A percentile compares a stretch with the other conserved stretches of the same genome.
phyloP scores from a whole-genome alignment of 257 asterid genomes.

The Scutellaria minor region DNA sequence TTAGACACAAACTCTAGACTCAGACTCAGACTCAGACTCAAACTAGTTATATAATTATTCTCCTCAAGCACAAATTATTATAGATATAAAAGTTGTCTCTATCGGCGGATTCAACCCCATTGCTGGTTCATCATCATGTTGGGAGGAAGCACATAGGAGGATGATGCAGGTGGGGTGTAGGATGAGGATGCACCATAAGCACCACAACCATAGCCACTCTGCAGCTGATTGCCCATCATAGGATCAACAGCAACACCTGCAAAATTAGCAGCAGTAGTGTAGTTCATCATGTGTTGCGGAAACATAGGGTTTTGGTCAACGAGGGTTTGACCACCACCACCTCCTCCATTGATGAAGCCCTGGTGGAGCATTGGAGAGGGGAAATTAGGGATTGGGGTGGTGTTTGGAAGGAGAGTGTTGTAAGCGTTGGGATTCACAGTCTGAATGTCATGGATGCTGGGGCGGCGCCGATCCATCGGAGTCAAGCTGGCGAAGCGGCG shows the following conservation, averaged over 20 bases:
- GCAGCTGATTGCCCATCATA: background rate
- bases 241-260: background rate
- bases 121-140: background rate
- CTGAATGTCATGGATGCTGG: slow-evolving; percentile 55
- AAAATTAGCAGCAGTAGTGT: too few relatives aligned
- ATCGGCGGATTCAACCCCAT: background rate
- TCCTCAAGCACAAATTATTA: too few relatives aligned
- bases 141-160: background rate
- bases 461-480: slow-evolving; percentile 49
- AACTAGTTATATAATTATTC: background rate
- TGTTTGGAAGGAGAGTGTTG: background rate
- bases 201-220: background rate
- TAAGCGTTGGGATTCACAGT: slow-evolving; percentile 8
- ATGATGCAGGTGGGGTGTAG: background rate
- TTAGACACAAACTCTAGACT: too few relatives aligned
- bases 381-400: too few relatives aligned
- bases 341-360: background rate
- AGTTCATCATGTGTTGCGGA: background rate
- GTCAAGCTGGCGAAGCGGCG: slow-evolving; percentile 39
- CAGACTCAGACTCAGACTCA: too few relatives aligned
- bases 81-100: too few relatives aligned
- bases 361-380: too few relatives aligned
- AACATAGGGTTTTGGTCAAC: background rate
- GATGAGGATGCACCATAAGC: background rate
- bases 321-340: too few relatives aligned